A percentile compares a stretch with the other conserved stretches of the same genome.
Evolutionary conservation across 2,329 filamentous ascomycete genomes (phyloP).

Genomic region (Dactylonectria estremocensis): DNA sequence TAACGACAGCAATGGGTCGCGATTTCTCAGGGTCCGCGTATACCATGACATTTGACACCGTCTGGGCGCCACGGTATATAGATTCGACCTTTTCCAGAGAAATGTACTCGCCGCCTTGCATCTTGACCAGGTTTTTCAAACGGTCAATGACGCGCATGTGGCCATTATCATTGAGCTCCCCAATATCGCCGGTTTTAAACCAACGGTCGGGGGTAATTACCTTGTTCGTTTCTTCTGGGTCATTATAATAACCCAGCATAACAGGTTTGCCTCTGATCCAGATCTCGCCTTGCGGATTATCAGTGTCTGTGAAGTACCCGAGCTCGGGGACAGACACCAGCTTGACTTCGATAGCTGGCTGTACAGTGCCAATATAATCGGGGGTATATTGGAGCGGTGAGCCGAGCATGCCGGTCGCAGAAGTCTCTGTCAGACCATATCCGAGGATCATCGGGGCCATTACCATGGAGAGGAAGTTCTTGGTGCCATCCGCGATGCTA

Average conservation of each 20-base stretch:
- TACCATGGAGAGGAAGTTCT: slow-evolving; percentile 90
- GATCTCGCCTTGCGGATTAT: slow-evolving; percentile 90
- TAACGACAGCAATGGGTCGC: slow-evolving; percentile 86
- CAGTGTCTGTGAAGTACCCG: slow-evolving; percentile 81
- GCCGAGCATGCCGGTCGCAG: slow-evolving; percentile 83
- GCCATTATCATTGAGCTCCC: slow-evolving; percentile 85
- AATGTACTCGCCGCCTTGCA: slow-evolving; percentile 94
- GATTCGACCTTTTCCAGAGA: slow-evolving; percentile 97
- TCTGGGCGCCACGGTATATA: slow-evolving; percentile 83
- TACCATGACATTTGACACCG: slow-evolving; percentile 88
- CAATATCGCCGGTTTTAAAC: slow-evolving; percentile 97
- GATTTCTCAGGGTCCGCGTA: slow-evolving; percentile 82
- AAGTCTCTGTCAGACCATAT: slow-evolving; percentile 95
- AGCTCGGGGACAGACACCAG: slow-evolving; percentile 91
- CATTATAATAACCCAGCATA: slow-evolving; percentile 83
- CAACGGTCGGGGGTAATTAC: slow-evolving; percentile 87
- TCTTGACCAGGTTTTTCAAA: slow-evolving; percentile 98
- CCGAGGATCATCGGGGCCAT: slow-evolving; percentile 95
- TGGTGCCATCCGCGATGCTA: slow-evolving; percentile 89
- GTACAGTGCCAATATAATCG: slow-evolving; percentile 81
- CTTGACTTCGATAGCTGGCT: slow-evolving; percentile 87
- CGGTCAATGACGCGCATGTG: slow-evolving; percentile 92
- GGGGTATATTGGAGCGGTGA: slow-evolving; percentile 88
- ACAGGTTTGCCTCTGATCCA: slow-evolving; percentile 86
- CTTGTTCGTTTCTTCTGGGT: slow-evolving; percentile 86